These are phyloP conservation scores for Hydnomerulius pinastri DNA, from an alignment of 768 basidiomycete genomes.

Conservation along the genomic window DNA sequence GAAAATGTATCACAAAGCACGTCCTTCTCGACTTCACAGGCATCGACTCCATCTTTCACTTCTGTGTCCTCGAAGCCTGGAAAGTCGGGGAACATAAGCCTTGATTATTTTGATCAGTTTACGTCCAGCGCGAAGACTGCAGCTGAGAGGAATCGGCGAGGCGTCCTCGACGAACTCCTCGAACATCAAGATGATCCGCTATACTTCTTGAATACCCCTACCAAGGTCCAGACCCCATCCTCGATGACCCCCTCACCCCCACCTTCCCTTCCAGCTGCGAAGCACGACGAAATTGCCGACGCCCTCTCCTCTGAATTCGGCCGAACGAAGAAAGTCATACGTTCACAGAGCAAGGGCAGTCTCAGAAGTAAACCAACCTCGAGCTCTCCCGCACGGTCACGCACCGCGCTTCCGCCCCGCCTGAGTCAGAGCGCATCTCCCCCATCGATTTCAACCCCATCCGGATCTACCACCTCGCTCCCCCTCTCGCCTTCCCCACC, in stretches of 20 bases:
- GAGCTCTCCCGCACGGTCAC: slow-evolving; percentile 4
- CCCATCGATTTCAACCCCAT: slow-evolving; percentile 21
- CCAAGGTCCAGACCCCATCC: slow-evolving; percentile 9
- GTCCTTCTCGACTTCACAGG: not conserved
- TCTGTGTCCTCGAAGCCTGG: not conserved
- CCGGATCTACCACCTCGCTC: slow-evolving; percentile 17
- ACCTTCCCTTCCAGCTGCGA: slow-evolving; percentile 33
- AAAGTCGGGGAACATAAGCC: slow-evolving; percentile 25
- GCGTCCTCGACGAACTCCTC: slow-evolving; percentile 64
- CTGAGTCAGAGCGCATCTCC: slow-evolving; percentile 24
- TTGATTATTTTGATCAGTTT: slow-evolving; percentile 63
- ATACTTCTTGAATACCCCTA: slow-evolving; percentile 48
- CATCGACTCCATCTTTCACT: not conserved
- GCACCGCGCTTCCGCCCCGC: slow-evolving; percentile 21
- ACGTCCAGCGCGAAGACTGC: slow-evolving; percentile 56
- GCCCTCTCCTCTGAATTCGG: slow-evolving; percentile 36
- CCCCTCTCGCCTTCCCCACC: slow-evolving; percentile 6
- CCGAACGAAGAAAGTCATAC: slow-evolving; percentile 9
- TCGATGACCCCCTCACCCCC: slow-evolving; percentile 21
- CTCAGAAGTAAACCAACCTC: slow-evolving; percentile 13
- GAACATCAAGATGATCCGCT: slow-evolving; percentile 71
- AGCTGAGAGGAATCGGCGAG: slow-evolving; percentile 51
- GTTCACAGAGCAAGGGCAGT: slow-evolving; percentile 5
- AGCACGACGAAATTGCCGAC: slow-evolving; percentile 39
- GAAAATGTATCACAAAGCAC: not conserved